phyloP scores from a whole-genome alignment of 176 grass and related monocot species.

The Hordeum marinum region DNA sequence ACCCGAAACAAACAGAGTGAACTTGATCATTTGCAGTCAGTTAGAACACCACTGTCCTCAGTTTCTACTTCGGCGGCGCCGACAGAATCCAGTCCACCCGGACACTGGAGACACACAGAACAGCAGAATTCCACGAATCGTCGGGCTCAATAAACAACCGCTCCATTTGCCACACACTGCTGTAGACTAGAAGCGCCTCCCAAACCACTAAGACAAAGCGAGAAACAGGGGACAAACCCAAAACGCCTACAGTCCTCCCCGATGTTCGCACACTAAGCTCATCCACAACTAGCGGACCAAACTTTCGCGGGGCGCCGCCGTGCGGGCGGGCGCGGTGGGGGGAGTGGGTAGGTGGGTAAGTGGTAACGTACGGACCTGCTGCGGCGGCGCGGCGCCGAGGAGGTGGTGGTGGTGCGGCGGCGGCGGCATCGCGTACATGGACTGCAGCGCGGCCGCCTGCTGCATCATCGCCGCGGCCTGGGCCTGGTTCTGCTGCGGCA shows the following conservation, averaged over 20 bases:
- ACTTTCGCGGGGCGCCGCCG: background rate
- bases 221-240: background rate
- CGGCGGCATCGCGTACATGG: constrained; percentile 48
- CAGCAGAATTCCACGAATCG: background rate
- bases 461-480: constrained; percentile 58
- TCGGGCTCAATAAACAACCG: background rate
- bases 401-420: constrained; percentile 28
- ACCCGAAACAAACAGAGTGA: background rate
- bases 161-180: background rate
- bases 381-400: constrained; percentile 49
- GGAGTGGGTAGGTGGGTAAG: background rate
- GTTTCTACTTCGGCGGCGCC: background rate
- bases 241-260: background rate
- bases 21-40: background rate
- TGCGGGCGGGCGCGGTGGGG: background rate
- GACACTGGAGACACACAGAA: background rate
- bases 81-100: background rate
- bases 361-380: constrained; percentile 17
- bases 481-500: constrained; percentile 54
- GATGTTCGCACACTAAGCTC: background rate
- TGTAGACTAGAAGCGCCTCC: background rate
- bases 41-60: background rate
- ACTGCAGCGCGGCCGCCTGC: constrained; percentile 58
- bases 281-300: background rate
- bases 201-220: background rate